Percentiles rank a stretch among this genome's conserved stretches.
Evolutionary conservation across 1,284 basidiomycete genomes (phyloP).

Genomic region (Ustilago lituana): DNA sequence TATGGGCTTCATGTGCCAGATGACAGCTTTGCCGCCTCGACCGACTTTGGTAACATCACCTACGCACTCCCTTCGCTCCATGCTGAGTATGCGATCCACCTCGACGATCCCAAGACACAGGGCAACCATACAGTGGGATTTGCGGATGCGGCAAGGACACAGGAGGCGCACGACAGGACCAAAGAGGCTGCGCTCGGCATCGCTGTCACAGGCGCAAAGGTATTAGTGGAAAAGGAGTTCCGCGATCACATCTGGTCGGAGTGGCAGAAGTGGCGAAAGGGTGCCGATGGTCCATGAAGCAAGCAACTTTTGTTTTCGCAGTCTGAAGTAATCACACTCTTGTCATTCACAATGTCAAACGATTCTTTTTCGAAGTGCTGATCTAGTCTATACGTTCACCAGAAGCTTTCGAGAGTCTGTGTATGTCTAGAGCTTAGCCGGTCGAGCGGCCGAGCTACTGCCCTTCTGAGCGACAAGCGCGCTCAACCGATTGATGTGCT

Average conservation of each 20-base stretch:
- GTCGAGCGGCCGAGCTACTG: slow-evolving; percentile 29
- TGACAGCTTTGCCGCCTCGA: slow-evolving; percentile 47
- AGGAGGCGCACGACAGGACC: slow-evolving; percentile 60
- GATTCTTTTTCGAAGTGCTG: no score
- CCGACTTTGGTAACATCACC: slow-evolving; percentile 68
- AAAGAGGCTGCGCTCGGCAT: slow-evolving; percentile 67
- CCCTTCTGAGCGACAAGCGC: slow-evolving; percentile 37
- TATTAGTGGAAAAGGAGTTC: slow-evolving; percentile 65
- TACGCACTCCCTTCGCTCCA: slow-evolving; percentile 67
- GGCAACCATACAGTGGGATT: slow-evolving; percentile 67
- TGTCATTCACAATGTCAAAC: not conserved
- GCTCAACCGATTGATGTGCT: slow-evolving; percentile 71
- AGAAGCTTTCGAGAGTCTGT: no score
- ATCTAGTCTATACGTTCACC: no score
- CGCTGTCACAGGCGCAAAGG: slow-evolving; percentile 63
- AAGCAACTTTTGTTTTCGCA: no score
- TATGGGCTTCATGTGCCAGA: slow-evolving; percentile 48
- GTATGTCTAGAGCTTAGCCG: slow-evolving; percentile 31
- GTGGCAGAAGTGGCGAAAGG: slow-evolving; percentile 45
- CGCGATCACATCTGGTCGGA: slow-evolving; percentile 53
- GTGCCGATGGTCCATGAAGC: slow-evolving; percentile 34
- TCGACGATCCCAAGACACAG: slow-evolving; percentile 50
- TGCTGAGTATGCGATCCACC: slow-evolving; percentile 65
- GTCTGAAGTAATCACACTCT: no score
- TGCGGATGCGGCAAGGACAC: slow-evolving; percentile 49